A percentile compares a stretch with the other conserved stretches of the same genome.
Conservation (phyloP, 1,139 yeast species). For the Yamadazyma siamensis region DNA sequence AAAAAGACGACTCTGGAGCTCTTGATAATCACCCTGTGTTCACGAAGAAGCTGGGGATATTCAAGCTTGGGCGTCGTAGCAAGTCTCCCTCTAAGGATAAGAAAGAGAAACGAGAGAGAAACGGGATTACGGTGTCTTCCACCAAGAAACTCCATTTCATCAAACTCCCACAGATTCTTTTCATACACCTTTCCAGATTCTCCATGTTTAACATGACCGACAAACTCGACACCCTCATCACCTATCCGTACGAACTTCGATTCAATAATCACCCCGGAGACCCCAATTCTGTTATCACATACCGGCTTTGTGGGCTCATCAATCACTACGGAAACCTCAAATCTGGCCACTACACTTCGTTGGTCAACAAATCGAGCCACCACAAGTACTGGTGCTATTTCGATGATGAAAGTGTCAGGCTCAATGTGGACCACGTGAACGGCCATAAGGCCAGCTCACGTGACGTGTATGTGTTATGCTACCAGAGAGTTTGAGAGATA, state of each 20-base stretch:
- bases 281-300: conserved; percentile 38
- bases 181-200: conserved; percentile 64
- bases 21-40: conserved; percentile 41
- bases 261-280: conserved; percentile 36
- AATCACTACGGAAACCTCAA: conserved; percentile 70
- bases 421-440: conserved; percentile 46
- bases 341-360: conserved; percentile 73
- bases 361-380: conserved; percentile 49
- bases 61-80: conserved; percentile 32
- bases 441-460: conserved; percentile 44
- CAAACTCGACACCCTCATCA: conserved; percentile 51
- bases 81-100: conserved; percentile 30
- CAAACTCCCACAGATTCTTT: conserved; percentile 59
- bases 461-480: conserved; percentile 73
- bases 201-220: conserved; percentile 53
- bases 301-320: conserved; percentile 57
- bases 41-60: conserved; percentile 31
- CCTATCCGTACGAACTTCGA: conserved; percentile 48
- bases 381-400: conserved; percentile 57
- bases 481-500: conserved; percentile 46
- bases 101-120: conserved; percentile 7
- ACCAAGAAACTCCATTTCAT: conserved; percentile 59
- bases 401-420: conserved; percentile 64
- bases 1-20: conserved; percentile 12
- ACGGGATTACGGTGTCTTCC: conserved; percentile 20